phyloP scores from a whole-genome alignment of 805 yeast species.

The Kuraishia cidri region DNA sequence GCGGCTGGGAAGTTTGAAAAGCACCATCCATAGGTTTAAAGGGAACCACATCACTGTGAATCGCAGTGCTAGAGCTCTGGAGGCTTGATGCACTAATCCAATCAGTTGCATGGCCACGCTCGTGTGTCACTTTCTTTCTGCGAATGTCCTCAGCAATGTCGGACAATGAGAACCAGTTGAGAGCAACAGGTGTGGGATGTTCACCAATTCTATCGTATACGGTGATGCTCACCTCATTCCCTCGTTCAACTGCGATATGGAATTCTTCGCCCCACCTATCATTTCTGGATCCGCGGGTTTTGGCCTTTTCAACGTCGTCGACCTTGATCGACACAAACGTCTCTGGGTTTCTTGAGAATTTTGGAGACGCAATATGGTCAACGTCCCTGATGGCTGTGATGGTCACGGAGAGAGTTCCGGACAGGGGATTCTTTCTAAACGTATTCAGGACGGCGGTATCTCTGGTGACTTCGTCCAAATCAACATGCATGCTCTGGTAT shows the following conservation, averaged over 20 bases:
- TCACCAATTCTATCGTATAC: constrained; percentile 75
- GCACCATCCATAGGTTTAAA: background rate
- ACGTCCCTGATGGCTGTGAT: constrained; percentile 77
- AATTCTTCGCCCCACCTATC: constrained; percentile 84
- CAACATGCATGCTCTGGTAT: constrained; percentile 82
- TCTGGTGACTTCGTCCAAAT: constrained; percentile 55
- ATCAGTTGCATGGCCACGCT: constrained; percentile 60
- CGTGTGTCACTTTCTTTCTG: constrained; percentile 74
- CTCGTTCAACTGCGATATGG: constrained; percentile 74
- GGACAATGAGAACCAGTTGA: constrained; percentile 83
- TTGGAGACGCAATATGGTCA: constrained; percentile 84
- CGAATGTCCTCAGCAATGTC: constrained; percentile 95
- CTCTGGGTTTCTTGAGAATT: constrained; percentile 73
- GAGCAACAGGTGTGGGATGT: constrained; percentile 75
- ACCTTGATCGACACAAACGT: constrained; percentile 69
- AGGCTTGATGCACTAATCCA: constrained; percentile 81
- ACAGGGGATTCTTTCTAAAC: constrained; percentile 72
- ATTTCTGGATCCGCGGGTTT: constrained; percentile 63
- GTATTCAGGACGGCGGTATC: constrained; percentile 61
- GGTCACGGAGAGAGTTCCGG: constrained; percentile 72
- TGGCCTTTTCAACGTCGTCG: constrained; percentile 80
- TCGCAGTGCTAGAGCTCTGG: constrained; percentile 10
- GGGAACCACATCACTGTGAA: background rate
- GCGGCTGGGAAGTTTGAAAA: background rate
- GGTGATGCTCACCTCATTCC: constrained; percentile 84